Percentiles rank a stretch among this genome's conserved stretches.
Conservation (phyloP, 2,329 filamentous ascomycete species). For the Aspergillus ruber region DNA sequence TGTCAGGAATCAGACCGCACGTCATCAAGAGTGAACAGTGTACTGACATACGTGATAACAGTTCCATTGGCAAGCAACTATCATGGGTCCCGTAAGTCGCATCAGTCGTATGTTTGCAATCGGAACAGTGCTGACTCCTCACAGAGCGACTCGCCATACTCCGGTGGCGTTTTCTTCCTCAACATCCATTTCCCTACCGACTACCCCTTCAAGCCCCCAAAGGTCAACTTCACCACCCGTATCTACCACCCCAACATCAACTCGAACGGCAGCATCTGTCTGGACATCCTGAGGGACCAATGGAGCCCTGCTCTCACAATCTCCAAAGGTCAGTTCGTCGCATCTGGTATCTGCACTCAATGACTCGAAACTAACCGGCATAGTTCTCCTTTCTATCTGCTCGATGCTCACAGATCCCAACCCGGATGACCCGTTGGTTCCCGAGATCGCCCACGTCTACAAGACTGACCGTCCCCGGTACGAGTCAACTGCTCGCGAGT, state of each 20-base stretch:
- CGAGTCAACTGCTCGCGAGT: conserved; percentile 93
- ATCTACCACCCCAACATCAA: conserved; percentile 99
- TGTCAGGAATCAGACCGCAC: neutral
- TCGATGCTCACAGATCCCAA: conserved; percentile 99
- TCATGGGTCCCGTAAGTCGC: conserved; percentile 90
- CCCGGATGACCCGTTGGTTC: conserved; percentile 95
- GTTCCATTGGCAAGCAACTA: conserved; percentile 99
- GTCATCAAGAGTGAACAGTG: neutral
- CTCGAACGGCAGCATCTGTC: conserved; percentile 97
- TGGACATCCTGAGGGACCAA: conserved; percentile 97
- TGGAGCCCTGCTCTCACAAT: conserved; percentile 99
- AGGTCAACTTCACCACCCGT: conserved; percentile 99
- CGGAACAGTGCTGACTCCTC: conserved; percentile 22
- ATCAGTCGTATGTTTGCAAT: conserved; percentile 1
- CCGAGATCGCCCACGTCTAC: conserved; percentile 99
- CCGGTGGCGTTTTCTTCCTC: conserved; percentile 97
- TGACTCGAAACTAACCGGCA: neutral
- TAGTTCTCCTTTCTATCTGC: conserved; percentile 96
- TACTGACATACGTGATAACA: conserved; percentile 38
- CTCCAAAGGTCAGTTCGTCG: conserved; percentile 71
- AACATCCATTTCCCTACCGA: conserved; percentile 99
- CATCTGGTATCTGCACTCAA: neutral
- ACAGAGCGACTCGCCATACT: conserved; percentile 92
- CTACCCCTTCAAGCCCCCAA: conserved; percentile 99
- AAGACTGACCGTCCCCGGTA: conserved; percentile 96